Base-by-base conservation (phyloP, 257 asterid genomes). In the Cynanchum wilfordii region DNA sequence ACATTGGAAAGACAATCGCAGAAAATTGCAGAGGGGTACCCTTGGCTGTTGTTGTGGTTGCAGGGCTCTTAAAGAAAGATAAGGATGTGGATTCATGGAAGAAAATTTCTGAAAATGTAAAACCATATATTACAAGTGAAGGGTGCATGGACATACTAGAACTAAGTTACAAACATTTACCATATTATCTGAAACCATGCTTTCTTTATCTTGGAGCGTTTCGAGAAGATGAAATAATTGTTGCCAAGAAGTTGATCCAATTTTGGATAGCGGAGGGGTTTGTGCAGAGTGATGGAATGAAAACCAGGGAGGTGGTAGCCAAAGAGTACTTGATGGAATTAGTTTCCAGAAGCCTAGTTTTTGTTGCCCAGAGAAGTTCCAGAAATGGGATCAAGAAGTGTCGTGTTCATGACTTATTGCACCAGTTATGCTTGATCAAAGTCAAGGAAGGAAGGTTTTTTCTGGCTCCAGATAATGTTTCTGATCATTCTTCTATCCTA, bases 11-110 rank as follows among this genome's bases (percentile, higher is more conserved):
- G 19, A 0, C 5, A 4, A 58, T 58, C 3, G 57, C 44, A 4
- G 10, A 24, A 24, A 40, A 44, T 19, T 72, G 76, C 33, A 22
- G 25, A 57, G 76, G 76, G n/a, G 17, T 72, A 59, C 76, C 76
- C 10, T 64, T 72, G 4, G 50, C 58, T 22, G 10, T 58, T 58
- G 38, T 58, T 0, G 19, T 58, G 38, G 16, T 59, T 59, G 66
- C 66, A 27, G 38, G 76, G 27, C 27, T 58, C 27, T 59, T 72
- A 7, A 11, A 27, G 12, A 54, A 55, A 36, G 44, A 20, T 3
- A 7, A 4, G 30, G 40, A 45, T 2, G 11, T 2, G 11, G 25
- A 56, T 8, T 44, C 2, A 16, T 69, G 63, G 74, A 29, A 68
- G 15, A 24, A 57, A 20, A 49, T 58, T 58, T 16, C 22, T 54